Conservation (phyloP, 1,284 basidiomycete genomes). For the Ganoderma resinaceum region DNA sequence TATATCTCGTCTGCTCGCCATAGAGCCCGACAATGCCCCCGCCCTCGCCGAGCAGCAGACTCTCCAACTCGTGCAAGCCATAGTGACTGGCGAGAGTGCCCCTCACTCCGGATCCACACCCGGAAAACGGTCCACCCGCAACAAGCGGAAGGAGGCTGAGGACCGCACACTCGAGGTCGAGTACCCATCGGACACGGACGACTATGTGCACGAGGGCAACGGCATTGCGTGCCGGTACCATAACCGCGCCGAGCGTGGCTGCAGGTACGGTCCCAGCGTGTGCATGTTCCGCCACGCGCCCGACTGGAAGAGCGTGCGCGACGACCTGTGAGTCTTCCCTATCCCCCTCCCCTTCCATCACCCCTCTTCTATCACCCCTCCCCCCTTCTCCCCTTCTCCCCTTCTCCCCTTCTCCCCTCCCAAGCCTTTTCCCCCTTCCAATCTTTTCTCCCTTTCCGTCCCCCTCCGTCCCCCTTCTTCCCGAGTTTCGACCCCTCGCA, state of each 20-base stretch:
- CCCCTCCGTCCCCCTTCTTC: too few species aligned
- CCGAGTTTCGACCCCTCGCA: too few species aligned
- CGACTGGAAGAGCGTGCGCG: conserved; percentile 57
- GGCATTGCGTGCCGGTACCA: conserved; percentile 58
- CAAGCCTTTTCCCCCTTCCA: too few species aligned
- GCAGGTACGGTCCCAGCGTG: conserved; percentile 42
- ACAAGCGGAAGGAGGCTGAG: conserved; percentile 38
- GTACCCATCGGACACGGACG: conserved; percentile 51
- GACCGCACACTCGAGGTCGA: conserved; percentile 33
- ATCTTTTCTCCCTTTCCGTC: too few species aligned
- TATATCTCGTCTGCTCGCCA: neutral
- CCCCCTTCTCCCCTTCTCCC: too few species aligned
- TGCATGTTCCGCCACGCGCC: conserved; percentile 59
- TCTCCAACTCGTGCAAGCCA: neutral
- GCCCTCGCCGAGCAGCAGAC: neutral
- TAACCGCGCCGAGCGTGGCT: conserved; percentile 50
- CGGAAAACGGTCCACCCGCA: conserved; percentile 30
- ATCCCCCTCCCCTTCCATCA: neutral
- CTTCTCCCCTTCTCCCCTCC: too few species aligned
- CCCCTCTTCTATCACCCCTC: too few species aligned
- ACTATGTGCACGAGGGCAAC: conserved; percentile 56
- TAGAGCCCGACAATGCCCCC: neutral
- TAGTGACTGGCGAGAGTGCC: neutral
- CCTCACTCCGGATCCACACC: conserved; percentile 38
- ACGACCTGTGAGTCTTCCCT: conserved; percentile 51